Base-by-base conservation (phyloP, 208 protist genomes). In the Leptomonas pyrrhocoris region DNA sequence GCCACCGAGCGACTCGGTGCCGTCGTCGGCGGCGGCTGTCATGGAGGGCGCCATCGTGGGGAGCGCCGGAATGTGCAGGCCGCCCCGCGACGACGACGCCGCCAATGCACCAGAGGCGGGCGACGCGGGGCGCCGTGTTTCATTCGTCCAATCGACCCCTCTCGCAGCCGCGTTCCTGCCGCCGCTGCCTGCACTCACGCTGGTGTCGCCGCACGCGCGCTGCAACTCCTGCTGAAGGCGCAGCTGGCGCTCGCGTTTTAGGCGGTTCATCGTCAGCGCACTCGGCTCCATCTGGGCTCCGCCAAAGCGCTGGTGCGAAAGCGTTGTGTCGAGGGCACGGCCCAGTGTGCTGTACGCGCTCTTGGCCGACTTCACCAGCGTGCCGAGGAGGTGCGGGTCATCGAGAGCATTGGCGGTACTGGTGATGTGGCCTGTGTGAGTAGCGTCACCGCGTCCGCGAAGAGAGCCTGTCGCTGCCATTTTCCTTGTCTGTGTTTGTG, bases 31-130 rank as follows among this genome's bases (percentile, higher is more conserved):
- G 13, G 88, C 80, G 46, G 88, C 83, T 5, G 83, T 91, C 72
- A 90, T 89, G 49, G 88, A 94, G 21, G 88, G 88, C 15, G 81
- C 83, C 75, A 91, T 80, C 21, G 88, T 94, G 21, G 83, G 80
- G 5, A 94, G 85, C 43, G 62, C 65, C 16, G 85, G 79, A 7
- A 94, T 74, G 25, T 81, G 59, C 40, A 94, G 77, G 13, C 25
- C 49, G 25, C 73, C 64, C 23, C 31, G 50, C 46, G 64, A 9
- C 23, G 30, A 40, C 2, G 28, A 1, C 51, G 25, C 4, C 30
- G 30, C 25, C 28, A 23, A 16, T 21, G 2, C 38, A 31, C 19
- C 56, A 45, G 38, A 45, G 34, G 9, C 3, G 3, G 34, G 34
- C 34, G 34, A 38, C 34, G 9, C 34, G 7, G 19, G 23, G 23